Evolutionary conservation across 768 basidiomycete genomes (phyloP).

Genomic region (Psilocybe subaeruginosa): DNA sequence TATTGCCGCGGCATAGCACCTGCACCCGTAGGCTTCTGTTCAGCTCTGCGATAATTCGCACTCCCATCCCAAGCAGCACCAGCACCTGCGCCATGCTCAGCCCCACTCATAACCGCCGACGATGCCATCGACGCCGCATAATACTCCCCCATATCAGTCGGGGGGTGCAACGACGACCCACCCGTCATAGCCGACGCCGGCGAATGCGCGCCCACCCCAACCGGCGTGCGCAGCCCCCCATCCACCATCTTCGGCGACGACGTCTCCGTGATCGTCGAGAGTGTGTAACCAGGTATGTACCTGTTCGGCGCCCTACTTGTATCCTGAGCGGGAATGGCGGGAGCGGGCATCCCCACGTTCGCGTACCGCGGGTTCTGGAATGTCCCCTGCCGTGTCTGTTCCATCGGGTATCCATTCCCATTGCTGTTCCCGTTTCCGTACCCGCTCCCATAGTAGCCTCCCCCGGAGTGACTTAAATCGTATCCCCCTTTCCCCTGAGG

Average conservation of each 20-base stretch:
- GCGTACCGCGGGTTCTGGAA: slow-evolving; percentile 23
- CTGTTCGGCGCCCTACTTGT: slow-evolving; percentile 21
- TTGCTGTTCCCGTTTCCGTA: slow-evolving; percentile 1
- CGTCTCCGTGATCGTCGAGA: slow-evolving; percentile 33
- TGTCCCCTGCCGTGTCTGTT: slow-evolving; percentile 12
- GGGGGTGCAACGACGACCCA: neutral
- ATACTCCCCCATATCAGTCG: neutral
- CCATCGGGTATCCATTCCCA: slow-evolving; percentile 6
- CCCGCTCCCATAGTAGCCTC: neutral
- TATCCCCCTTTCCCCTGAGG: neutral
- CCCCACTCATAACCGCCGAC: neutral
- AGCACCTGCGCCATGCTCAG: neutral
- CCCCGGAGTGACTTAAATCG: slow-evolving; percentile 1
- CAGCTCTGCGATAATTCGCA: neutral
- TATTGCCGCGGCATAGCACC: neutral
- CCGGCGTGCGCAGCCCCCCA: slow-evolving; percentile 1
- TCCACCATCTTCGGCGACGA: slow-evolving; percentile 28
- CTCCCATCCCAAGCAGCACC: neutral
- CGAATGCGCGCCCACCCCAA: neutral
- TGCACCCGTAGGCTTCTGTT: neutral
- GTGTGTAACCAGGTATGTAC: slow-evolving; percentile 24
- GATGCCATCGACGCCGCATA: neutral
- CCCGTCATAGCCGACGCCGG: neutral
- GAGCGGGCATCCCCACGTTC: slow-evolving; percentile 18
- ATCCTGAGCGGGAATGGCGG: slow-evolving; percentile 5